These are phyloP conservation scores for Berberis thunbergii DNA, from an alignment of 164 flowering plant genomes.

Conservation along the genomic window DNA sequence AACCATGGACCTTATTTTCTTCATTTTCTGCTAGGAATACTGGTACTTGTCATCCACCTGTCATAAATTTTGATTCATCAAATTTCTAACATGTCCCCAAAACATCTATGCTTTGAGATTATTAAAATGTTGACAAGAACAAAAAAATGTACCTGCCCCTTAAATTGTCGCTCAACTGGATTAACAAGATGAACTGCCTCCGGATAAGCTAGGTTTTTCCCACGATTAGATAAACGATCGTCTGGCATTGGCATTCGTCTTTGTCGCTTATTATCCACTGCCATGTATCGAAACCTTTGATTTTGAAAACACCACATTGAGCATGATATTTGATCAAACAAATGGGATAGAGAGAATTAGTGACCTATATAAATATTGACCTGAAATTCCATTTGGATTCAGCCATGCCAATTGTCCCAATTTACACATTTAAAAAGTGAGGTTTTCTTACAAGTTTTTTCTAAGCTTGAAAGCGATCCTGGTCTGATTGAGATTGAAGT, in stretches of 20 bases:
- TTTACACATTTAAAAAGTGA: not conserved
- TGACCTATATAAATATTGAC: not conserved
- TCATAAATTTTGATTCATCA: not conserved
- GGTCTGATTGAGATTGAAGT: too few species aligned
- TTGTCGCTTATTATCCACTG: conserved; percentile 58
- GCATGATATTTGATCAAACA: not conserved
- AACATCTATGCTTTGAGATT: too few species aligned
- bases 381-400: not conserved
- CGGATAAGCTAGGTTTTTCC: conserved; percentile 54
- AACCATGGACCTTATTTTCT: conserved; percentile 70
- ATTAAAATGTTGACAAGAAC: too few species aligned
- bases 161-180: conserved; percentile 47
- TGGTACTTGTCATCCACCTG: conserved; percentile 98
- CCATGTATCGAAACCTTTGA: conserved; percentile 83
- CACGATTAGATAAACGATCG: conserved; percentile 54
- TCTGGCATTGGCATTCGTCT: conserved; percentile 83
- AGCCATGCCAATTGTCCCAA: too few species aligned
- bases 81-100: not conserved
- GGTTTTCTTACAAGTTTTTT: conserved; percentile 56
- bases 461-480: conserved; percentile 85
- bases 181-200: conserved; percentile 72
- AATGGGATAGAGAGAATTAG: not conserved
- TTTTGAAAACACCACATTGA: not conserved
- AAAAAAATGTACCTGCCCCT: conserved; percentile 89
- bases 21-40: conserved; percentile 58